Base-by-base conservation (phyloP, 257 asterid genomes). In the Capsicum chinense region DNA sequence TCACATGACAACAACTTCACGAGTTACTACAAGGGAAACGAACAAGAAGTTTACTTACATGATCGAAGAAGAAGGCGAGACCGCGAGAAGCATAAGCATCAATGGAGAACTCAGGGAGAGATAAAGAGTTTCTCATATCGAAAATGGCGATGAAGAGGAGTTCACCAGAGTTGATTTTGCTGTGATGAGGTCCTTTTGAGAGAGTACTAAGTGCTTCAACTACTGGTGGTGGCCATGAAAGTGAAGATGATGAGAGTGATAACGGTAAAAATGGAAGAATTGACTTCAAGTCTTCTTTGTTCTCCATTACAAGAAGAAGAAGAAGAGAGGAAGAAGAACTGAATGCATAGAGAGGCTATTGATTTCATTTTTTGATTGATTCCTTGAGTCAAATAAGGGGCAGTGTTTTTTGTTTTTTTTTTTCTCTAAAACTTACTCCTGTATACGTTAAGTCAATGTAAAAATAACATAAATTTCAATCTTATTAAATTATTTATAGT, bases 161-260 rank as follows among this genome's bases (percentile, higher is more conserved):
- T 81, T 90, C 87, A 58, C 99, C 99, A 21, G 98, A 90, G 86
- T 86, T 76, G 73, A 95, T 95, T 59, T 93, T 87, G 90, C 99
- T 94, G 85, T 87, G 90, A 50, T 14, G 63, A 17, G 99, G 98
- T 12, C 99, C 99, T n/a, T 81, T 86, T 57, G 95, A 90, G 52
- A 95, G 92, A n/a, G 92, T 87, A 67, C 86, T 91, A 44, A 95
- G 94, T 15, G 97, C 93, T 86, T 90, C 97, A 44, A 87, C 76
- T 50, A 91, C 88, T 60, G 89, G 16, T 42, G 95, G 88, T 44
- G 95, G 94, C 98, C 97, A 94, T 82, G 84, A 87, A n/a, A 92
- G 85, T 33, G 93, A 87, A 16, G 97, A 90, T 9, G 98, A 90
- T 44, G 92, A 93, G 74, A 86, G 86, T 59, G 84, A 83, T 14